Evolutionary conservation across 2,329 filamentous ascomycete genomes (phyloP).

Genomic region (Penicillium sp.): DNA sequence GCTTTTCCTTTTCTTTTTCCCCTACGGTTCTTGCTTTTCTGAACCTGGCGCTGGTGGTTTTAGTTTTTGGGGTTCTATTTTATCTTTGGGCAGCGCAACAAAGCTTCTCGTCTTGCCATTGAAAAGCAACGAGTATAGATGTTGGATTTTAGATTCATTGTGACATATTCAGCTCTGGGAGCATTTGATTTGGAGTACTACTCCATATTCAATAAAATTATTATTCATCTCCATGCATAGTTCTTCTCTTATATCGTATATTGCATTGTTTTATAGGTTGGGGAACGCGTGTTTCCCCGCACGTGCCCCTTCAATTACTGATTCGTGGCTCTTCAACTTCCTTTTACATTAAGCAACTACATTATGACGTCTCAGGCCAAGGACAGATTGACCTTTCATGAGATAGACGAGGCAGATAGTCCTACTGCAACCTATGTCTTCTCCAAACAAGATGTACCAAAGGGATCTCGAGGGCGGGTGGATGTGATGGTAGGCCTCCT

Average conservation of each 20-base stretch:
- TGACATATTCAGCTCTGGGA: conserved; percentile 25
- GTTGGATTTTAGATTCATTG: conserved; percentile 9
- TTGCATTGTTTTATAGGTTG: not conserved
- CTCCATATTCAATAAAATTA: conserved; percentile 1
- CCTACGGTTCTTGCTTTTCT: conserved; percentile 9
- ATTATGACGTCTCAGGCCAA: conserved; percentile 1
- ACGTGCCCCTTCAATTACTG: conserved; percentile 10
- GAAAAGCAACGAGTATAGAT: conserved; percentile 18
- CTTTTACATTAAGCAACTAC: not conserved
- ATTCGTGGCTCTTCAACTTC: not conserved
- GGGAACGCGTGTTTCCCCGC: conserved; percentile 9
- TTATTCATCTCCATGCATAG: not conserved
- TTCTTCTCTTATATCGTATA: not conserved
- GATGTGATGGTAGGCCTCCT: conserved; percentile 43
- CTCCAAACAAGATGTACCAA: conserved; percentile 27
- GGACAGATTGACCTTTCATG: conserved; percentile 29
- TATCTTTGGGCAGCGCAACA: conserved; percentile 12
- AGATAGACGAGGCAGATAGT: conserved; percentile 53
- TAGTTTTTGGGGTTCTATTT: conserved; percentile 27
- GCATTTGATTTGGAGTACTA: conserved; percentile 9
- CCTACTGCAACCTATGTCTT: conserved; percentile 52
- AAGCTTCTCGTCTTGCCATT: conserved; percentile 13
- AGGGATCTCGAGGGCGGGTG: conserved; percentile 37
- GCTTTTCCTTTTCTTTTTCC: conserved; percentile 13
- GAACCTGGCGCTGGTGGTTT: conserved; percentile 34